Percentiles rank a stretch among this genome's conserved stretches.
These are phyloP conservation scores for Tritrichomonas foetus DNA, from an alignment of 208 protist genomes.

Conservation along the genomic window DNA sequence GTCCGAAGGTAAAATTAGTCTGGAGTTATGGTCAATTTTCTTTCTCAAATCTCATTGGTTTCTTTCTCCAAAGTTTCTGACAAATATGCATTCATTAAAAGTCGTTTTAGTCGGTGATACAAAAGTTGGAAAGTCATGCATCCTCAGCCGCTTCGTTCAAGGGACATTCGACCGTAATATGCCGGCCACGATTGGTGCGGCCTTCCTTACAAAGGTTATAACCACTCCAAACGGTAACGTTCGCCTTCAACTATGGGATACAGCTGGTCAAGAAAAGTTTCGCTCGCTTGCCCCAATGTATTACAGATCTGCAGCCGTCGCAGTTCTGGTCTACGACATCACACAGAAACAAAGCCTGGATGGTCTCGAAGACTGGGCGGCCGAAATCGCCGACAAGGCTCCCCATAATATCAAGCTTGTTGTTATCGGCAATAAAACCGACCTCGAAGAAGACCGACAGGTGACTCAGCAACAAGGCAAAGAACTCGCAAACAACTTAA, in stretches of 20 bases:
- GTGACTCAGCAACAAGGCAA: background rate
- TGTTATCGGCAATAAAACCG: conserved; percentile 27
- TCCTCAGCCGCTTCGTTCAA: background rate
- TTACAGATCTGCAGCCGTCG: background rate
- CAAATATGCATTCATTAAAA: background rate
- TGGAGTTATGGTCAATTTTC: too few species aligned
- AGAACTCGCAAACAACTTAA: background rate
- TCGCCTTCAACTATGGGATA: conserved; percentile 24
- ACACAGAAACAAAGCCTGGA: background rate
- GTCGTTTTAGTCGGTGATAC: conserved; percentile 15
- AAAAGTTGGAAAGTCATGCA: conserved; percentile 5
- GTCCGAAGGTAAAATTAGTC: too few species aligned
- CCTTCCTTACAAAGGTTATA: conserved; percentile 13
- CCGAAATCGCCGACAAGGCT: conserved; percentile 9
- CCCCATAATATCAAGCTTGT: background rate
- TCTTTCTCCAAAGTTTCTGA: too few species aligned
- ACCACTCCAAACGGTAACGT: background rate
- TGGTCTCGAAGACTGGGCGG: background rate
- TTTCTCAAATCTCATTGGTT: too few species aligned
- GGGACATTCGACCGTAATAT: background rate
- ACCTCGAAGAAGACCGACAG: background rate
- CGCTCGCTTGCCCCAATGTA: conserved; percentile 7
- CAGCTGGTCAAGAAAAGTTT: conserved; percentile 35
- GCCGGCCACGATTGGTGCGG: conserved; percentile 24
- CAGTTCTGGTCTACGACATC: conserved; percentile 18